phyloP scores from a whole-genome alignment of 495 filamentous ascomycete genomes.

The Staphylotrichum longicolle region DNA sequence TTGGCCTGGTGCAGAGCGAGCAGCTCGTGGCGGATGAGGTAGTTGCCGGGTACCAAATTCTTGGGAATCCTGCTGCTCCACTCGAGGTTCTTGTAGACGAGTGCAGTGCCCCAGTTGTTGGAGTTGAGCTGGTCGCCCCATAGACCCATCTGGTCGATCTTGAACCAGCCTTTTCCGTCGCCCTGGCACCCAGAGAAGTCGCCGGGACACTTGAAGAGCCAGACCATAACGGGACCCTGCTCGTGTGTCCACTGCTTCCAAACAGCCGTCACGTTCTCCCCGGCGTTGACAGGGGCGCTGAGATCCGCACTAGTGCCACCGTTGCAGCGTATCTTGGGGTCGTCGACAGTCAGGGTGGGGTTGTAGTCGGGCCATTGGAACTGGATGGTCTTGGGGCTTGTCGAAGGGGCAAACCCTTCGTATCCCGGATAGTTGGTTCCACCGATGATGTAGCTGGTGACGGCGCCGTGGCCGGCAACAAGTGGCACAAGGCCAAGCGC shows the following conservation, averaged over 20 bases:
- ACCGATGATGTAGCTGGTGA: constrained; percentile 56
- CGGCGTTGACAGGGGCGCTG: constrained; percentile 45
- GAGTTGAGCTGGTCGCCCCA: constrained; percentile 2
- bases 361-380: constrained; percentile 56
- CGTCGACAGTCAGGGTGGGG: constrained; percentile 43
- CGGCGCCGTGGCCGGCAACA: constrained; percentile 55
- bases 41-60: constrained; percentile 53
- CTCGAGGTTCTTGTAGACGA: constrained; percentile 8
- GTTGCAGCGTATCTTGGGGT: constrained; percentile 54
- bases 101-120: constrained; percentile 8
- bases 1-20: constrained; percentile 60
- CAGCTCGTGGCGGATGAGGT: constrained; percentile 59
- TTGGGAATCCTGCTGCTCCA: constrained; percentile 54
- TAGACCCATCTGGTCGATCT: constrained; percentile 58
- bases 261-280: constrained; percentile 48
- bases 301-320: constrained; percentile 50
- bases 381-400: constrained; percentile 51
- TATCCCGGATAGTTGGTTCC: constrained; percentile 52
- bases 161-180: constrained; percentile 53
- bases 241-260: constrained; percentile 58
- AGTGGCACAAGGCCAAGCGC: constrained; percentile 32
- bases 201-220: constrained; percentile 52
- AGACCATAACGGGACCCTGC: constrained; percentile 57
- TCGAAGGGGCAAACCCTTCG: constrained; percentile 48
- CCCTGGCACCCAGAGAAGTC: constrained; percentile 49